Evolutionary conservation across 1,284 basidiomycete genomes (phyloP), one percentile per base, ranked within the genome.

Genomic region (Moesziomyces sp.): DNA sequence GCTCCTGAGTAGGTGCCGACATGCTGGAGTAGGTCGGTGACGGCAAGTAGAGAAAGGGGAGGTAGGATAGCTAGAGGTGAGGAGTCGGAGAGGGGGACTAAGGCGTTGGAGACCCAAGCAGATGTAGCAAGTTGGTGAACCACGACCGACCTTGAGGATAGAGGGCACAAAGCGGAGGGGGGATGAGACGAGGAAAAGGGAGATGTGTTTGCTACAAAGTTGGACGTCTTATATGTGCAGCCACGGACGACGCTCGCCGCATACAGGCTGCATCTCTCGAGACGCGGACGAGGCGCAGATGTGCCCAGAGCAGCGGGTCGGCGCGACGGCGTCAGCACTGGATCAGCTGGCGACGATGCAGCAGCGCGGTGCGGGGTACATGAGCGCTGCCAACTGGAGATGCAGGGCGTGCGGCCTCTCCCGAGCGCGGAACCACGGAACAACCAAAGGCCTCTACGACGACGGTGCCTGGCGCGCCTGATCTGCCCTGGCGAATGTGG

Each of bases 1-100:
- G 57, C 51, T 52, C 43, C 19, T 70, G 48, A 26, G 28, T 13
- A 48, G 56, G 51, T 28, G 42, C 53, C 46, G 61, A 56, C 67
- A 70, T 70, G 6, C 19, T 61, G 52, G 10, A 30, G 3, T 5
- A 9, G 28, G 28, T 38, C 21, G 21, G 24, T 35, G 14, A 19
- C 30, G 21, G 21, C 10, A 38, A 14, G 42, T 23, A 23, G 38
- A 46, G 21, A 33, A 40, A 18, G 3, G 26, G 19, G 33, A 30
- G 46, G 14, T 10, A 33, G 33, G 46, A n/a, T 16, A 7, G 6
- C 28, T 16, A 18, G 16, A 40, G 38, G 16, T 40, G 38, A 18
- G 7, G 38, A 40, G 38, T 18, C 18, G 38, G 38, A 40, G 38
- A 40, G 5, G 19, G 3, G 52, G 42, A 33, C 30, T 2, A 13